Conservation (phyloP, 2,329 filamentous ascomycete species). For the Thelonectria rubi region DNA sequence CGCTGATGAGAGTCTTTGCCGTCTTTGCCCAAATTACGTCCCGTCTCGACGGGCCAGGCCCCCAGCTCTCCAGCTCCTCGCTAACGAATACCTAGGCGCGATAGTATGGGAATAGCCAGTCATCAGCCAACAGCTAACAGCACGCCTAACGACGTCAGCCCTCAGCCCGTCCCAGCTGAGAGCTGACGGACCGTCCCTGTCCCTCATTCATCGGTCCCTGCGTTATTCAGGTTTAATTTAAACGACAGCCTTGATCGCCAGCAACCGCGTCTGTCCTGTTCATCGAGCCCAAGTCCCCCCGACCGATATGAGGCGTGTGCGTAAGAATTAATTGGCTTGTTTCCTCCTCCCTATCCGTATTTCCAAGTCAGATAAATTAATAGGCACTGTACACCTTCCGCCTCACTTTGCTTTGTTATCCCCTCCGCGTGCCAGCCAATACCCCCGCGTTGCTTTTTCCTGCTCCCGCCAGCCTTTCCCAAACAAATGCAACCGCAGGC, state of each 20-base stretch:
- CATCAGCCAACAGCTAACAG: too few species aligned
- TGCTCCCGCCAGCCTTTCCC: constrained; percentile 38
- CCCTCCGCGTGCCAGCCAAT: constrained; percentile 14
- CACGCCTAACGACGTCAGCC: too few species aligned
- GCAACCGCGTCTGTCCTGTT: too few species aligned
- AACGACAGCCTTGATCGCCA: too few species aligned
- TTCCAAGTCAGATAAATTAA: too few species aligned
- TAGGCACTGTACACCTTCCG: constrained; percentile 15
- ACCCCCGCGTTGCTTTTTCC: constrained; percentile 8
- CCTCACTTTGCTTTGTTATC: constrained; percentile 36
- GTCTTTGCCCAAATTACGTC: constrained; percentile 5
- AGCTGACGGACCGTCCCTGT: too few species aligned
- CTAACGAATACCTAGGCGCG: too few species aligned
- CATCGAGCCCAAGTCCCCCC: constrained; percentile 6
- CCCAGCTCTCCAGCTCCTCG: constrained; percentile 13
- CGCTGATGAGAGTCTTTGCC: background rate
- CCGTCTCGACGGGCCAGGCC: background rate
- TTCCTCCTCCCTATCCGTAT: constrained; percentile 16
- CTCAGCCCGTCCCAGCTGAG: too few species aligned
- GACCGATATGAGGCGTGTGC: background rate
- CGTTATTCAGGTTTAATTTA: too few species aligned
- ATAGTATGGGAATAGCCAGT: too few species aligned
- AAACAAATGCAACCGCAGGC: constrained; percentile 35
- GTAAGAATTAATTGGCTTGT: background rate
- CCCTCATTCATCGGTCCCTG: too few species aligned